Percentiles rank a stretch among this genome's conserved stretches.
phyloP scores from a whole-genome alignment of 129 eudicot species.

The Saposhnikovia divaricata region DNA sequence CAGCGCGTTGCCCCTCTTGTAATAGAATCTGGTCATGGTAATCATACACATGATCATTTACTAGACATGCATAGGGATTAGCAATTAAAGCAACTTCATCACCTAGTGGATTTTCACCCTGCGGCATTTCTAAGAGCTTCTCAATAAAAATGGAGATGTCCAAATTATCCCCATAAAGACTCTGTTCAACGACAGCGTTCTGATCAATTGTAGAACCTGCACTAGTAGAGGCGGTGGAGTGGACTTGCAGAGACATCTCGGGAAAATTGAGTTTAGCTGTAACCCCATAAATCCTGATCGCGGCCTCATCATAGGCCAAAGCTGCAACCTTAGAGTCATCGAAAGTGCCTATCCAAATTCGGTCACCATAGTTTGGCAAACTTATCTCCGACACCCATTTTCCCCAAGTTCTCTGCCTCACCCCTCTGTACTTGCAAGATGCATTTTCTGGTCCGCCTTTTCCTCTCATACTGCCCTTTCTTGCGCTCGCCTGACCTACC shows the following conservation, averaged over 20 bases:
- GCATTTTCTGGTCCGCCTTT: conserved; percentile 92
- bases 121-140: not conserved
- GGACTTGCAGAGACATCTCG: too few species aligned
- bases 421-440: conserved; percentile 73
- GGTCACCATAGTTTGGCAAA: conserved; percentile 73
- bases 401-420: conserved; percentile 86
- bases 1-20: not conserved
- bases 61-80: not conserved
- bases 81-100: not conserved
- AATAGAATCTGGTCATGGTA: not conserved
- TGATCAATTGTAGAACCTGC: too few species aligned
- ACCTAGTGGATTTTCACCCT: not conserved
- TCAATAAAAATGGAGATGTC: too few species aligned
- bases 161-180: conserved; percentile 13
- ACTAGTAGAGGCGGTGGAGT: not conserved
- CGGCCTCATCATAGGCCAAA: conserved; percentile 70
- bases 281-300: conserved; percentile 54
- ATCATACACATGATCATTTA: not conserved
- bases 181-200: not conserved
- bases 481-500: conserved; percentile 44
- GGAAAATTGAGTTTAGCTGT: conserved; percentile 61
- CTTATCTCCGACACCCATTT: conserved; percentile 92
- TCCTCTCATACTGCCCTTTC: conserved; percentile 47
- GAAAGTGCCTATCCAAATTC: conserved; percentile 84
- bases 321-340: conserved; percentile 65